These are phyloP conservation scores for Fusarium tjaetaba DNA, from an alignment of 2,329 filamentous ascomycete species.

Conservation along the genomic window DNA sequence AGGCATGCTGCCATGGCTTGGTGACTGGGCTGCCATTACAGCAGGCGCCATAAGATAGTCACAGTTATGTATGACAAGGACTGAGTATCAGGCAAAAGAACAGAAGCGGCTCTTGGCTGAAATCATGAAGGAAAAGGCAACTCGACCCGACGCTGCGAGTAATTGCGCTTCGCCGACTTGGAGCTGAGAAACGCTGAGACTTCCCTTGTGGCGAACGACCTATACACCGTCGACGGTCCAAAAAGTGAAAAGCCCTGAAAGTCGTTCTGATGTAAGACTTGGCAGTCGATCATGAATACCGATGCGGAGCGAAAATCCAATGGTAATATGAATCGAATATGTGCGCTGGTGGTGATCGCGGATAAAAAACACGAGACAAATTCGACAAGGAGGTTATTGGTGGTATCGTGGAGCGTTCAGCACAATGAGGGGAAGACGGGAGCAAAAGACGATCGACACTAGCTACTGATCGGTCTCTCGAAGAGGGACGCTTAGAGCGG, in stretches of 20 bases:
- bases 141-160: constrained; percentile 5
- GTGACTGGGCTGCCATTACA: constrained; percentile 27
- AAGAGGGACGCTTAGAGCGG: neutral
- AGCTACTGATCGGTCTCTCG: neutral
- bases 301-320: neutral
- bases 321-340: neutral
- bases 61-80: neutral
- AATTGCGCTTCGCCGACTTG: constrained; percentile 20
- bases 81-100: neutral
- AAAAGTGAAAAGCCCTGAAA: neutral
- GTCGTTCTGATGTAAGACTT: neutral
- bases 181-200: constrained; percentile 25
- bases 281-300: neutral
- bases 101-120: neutral
- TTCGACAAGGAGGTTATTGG: constrained; percentile 1
- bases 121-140: constrained; percentile 2
- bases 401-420: neutral
- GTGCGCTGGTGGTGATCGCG: neutral
- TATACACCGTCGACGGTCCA: constrained; percentile 1
- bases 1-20: constrained; percentile 21
- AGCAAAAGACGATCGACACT: neutral
- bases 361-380: neutral
- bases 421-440: constrained; percentile 9
- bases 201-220: constrained; percentile 26
- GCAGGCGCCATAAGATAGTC: constrained; percentile 4